Evolutionary conservation across 2,329 filamentous ascomycete genomes (phyloP).

Genomic region (Aspergillus terreus): DNA sequence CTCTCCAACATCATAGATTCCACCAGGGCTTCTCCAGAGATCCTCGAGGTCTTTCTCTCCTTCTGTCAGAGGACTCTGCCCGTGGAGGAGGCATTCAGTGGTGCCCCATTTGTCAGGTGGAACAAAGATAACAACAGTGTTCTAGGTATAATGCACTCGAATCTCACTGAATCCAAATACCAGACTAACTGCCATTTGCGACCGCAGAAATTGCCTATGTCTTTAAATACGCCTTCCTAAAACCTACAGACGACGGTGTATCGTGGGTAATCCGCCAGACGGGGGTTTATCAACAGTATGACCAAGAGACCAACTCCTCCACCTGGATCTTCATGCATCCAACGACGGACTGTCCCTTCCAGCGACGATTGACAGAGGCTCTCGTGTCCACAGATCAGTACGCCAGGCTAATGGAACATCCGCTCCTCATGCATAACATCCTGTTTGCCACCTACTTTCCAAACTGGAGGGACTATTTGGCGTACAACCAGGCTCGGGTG

Average conservation of each 20-base stretch:
- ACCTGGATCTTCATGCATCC: slow-evolving; percentile 27
- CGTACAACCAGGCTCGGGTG: slow-evolving; percentile 19
- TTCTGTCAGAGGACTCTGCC: slow-evolving; percentile 23
- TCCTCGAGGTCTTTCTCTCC: slow-evolving; percentile 20
- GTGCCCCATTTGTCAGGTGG: slow-evolving; percentile 12
- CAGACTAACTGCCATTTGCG: too few relatives aligned
- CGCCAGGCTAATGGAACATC: slow-evolving; percentile 10
- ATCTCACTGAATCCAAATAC: too few relatives aligned
- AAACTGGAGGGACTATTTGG: slow-evolving; percentile 29
- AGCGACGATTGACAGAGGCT: slow-evolving; percentile 12
- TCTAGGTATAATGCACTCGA: too few relatives aligned
- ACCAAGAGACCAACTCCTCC: slow-evolving; percentile 16
- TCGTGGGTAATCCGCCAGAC: slow-evolving; percentile 29
- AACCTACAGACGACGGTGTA: slow-evolving; percentile 11
- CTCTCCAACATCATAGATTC: slow-evolving; percentile 16
- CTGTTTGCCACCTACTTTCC: slow-evolving; percentile 26
- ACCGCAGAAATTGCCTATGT: slow-evolving; percentile 23
- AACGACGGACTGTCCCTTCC: slow-evolving; percentile 10
- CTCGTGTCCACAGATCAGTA: slow-evolving; percentile 7
- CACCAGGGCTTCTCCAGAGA: slow-evolving; percentile 13
- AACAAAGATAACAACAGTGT: background rate
- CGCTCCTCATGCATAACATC: slow-evolving; percentile 24
- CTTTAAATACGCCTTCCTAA: slow-evolving; percentile 27
- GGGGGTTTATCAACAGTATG: slow-evolving; percentile 29
- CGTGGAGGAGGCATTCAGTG: slow-evolving; percentile 23